A percentile compares a stretch with the other conserved stretches of the same genome.
phyloP scores from a whole-genome alignment of 148 eudicot genomes.

The Fagopyrum homotropicum region DNA sequence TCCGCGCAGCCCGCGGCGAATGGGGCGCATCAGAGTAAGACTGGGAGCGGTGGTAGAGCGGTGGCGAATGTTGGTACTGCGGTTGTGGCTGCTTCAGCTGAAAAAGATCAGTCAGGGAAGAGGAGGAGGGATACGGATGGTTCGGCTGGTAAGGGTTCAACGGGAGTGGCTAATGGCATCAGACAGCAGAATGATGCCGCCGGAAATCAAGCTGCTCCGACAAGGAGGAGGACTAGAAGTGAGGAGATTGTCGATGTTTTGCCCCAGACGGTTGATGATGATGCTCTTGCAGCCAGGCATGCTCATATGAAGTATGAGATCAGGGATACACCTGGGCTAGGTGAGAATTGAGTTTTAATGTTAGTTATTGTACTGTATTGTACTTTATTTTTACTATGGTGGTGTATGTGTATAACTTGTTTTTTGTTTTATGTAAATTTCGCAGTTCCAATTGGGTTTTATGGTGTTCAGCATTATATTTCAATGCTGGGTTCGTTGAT shows the following conservation, averaged over 20 bases:
- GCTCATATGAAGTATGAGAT: constrained; percentile 90
- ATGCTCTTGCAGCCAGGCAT: constrained; percentile 60
- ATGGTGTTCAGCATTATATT: constrained; percentile 83
- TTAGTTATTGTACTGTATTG: neutral
- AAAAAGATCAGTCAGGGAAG: constrained; percentile 39
- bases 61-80: constrained; percentile 9
- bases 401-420: neutral
- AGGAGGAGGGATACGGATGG: constrained; percentile 53
- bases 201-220: constrained; percentile 7
- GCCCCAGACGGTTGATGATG: constrained; percentile 48
- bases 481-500: constrained; percentile 90
- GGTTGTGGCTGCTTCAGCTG: constrained; percentile 10
- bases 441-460: constrained; percentile 87
- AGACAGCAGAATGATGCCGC: constrained; percentile 19
- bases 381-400: too few species aligned
- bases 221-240: constrained; percentile 33
- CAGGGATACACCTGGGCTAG: constrained; percentile 86
- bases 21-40: constrained; percentile 22
- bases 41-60: neutral
- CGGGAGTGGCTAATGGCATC: constrained; percentile 15
- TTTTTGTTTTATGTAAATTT: neutral
- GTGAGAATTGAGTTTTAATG: constrained; percentile 29
- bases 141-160: constrained; percentile 25
- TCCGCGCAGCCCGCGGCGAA: constrained; percentile 14
- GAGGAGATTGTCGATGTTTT: constrained; percentile 40